Evolutionary conservation across 306 rosid species (phyloP), one percentile per base, ranked within the genome.

Genomic region (Alnus rubra): DNA sequence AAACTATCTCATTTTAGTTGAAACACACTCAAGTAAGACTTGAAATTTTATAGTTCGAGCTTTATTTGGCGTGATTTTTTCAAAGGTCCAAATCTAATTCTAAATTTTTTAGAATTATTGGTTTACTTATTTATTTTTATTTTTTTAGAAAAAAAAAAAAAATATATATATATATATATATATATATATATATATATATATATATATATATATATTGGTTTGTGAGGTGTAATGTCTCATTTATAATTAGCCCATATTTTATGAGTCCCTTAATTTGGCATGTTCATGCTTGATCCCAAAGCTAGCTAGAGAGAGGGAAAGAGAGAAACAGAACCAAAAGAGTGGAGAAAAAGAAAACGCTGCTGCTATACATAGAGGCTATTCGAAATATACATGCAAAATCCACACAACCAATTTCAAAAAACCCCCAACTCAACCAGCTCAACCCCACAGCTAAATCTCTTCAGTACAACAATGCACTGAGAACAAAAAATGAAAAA

Each of bases 401-500:
- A 73, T 76, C 84, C 82, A 76, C 85, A 84, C 69, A 74, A 67
- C 72, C 87, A 81, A 79, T 60, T 74, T 19, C 67, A 79, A 31
- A 79, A 88, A 81, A 70, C 53, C 81, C 90, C 79, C 80, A 72
- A 76, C 81, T 35, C 18, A 58, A 53, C 77, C 84, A 78, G 76
- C 88, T 80, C 52, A 76, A 82, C 79, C 87, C 86, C 84, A 39
- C 44, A 59, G 74, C 74, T 79, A 71, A 82, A 83, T 82, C 73
- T 72, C 65, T 82, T 91, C 91, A 88, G 81, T 58, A 86, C 85
- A 84, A 80, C 73, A 80, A 74, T 70, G 88, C 78, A 82, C 91
- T 81, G 85, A 87, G 75, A 79, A 89, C 82, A 79, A 93, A 83
- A 83, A 88, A 88, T 92, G 92, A 92, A 92, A 92, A 83, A 89